Base-by-base conservation (phyloP, 2,329 filamentous ascomycete genomes). In the Daldinia sp. region DNA sequence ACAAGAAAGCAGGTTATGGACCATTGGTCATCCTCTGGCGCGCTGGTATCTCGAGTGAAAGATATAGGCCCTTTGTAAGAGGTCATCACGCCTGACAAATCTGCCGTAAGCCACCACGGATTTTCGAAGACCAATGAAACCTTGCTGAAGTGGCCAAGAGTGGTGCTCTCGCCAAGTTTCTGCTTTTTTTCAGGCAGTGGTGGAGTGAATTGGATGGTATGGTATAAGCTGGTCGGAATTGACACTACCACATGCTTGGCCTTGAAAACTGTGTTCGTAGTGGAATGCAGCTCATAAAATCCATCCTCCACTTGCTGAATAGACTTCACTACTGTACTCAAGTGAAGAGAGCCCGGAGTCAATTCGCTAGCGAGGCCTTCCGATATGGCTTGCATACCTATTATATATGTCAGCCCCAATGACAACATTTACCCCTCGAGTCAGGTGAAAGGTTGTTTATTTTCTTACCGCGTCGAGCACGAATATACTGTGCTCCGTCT, bases 401-500 rank as follows among this genome's bases (percentile, higher is more conserved):
- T 33, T 2, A 20, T 15, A 35, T 3, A 10, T 12, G 18, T 2
- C 18, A 9, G 18, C 83, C 77, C 6, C 39, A 74, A 13, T 20
- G 82, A 71, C 35, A 23, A 23, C 20, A 23, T 23, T 23, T 23
- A 86, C 78, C 0, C 75, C 69, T 35, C 18, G 3, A 13, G 1
- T 1, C 15, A 37, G 30, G 23, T 3, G 39, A 20, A 15, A 2
- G 3, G n/a, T n/a, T n/a, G 26, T 15, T 4, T 28, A 10, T 15
- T 46, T 46, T 48, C 0, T 81, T 86, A 1, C 86, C 86, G 61
- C 83, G 76, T 2, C 80, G 79, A 18, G 86, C 73, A 1, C 86
- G 81, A 6, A 88, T 78, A 70, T 86, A 81, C 69, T 88, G 85
- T 0, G 83, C 87, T 4, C 87, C 87, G 46, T 81, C 72, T 63